Evolutionary conservation across 768 basidiomycete species (phyloP).

Genomic region (Boletus sp.): DNA sequence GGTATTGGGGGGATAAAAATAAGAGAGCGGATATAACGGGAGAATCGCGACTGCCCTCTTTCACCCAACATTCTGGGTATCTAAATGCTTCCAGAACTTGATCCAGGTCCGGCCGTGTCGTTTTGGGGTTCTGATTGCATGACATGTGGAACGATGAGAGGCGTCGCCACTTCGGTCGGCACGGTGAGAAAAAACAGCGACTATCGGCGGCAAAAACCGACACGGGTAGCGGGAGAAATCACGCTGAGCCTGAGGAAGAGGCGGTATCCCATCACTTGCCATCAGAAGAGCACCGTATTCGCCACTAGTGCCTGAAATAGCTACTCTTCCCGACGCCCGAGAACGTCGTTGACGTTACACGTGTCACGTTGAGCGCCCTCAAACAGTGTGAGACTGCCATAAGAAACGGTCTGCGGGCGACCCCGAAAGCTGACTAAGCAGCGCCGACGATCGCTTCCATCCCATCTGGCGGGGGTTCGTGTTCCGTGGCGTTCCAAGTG

Average conservation of each 20-base stretch:
- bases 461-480: background rate
- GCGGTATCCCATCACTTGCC: background rate
- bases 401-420: background rate
- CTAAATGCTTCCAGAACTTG: background rate
- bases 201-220: background rate
- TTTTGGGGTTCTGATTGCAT: slow-evolving; percentile 8
- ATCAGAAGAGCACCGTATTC: background rate
- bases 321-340: background rate
- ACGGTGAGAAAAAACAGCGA: slow-evolving; percentile 1
- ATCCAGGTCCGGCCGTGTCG: background rate
- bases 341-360: slow-evolving; percentile 24
- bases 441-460: slow-evolving; percentile 6
- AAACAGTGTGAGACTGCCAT: background rate
- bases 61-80: background rate
- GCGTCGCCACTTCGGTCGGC: slow-evolving; percentile 5
- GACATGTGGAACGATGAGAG: slow-evolving; percentile 8
- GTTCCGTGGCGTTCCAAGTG: background rate
- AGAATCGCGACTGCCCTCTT: background rate
- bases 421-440: slow-evolving; percentile 8
- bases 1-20: background rate
- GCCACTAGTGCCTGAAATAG: slow-evolving; percentile 1
- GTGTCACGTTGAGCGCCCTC: slow-evolving; percentile 26
- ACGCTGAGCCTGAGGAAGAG: background rate
- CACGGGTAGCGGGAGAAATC: background rate
- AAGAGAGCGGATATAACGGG: background rate